Evolutionary conservation across 495 filamentous ascomycete species (phyloP).

Genomic region (Annulohypoxylon maeteangense): DNA sequence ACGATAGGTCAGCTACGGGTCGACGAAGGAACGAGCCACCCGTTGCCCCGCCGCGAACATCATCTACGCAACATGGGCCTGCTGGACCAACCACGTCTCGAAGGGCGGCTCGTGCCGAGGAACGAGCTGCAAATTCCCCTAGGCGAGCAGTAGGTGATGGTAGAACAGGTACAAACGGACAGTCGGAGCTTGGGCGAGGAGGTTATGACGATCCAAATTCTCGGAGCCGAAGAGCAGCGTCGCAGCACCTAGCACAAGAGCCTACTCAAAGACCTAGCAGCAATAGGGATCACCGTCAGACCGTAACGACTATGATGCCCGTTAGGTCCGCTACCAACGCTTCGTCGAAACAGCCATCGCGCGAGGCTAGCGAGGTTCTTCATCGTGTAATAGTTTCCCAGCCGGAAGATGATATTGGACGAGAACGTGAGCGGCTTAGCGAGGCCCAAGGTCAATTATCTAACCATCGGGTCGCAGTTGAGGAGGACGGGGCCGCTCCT

Average conservation of each 20-base stretch:
- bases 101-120: conserved; percentile 54
- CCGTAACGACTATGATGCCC: conserved; percentile 54
- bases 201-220: conserved; percentile 57
- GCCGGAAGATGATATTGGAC: conserved; percentile 78
- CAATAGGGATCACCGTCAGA: conserved; percentile 61
- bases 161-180: conserved; percentile 51
- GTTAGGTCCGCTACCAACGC: conserved; percentile 50
- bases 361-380: conserved; percentile 76
- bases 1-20: conserved; percentile 54
- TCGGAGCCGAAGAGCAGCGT: conserved; percentile 58
- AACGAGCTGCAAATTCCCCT: conserved; percentile 54
- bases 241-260: conserved; percentile 55
- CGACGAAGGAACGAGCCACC: conserved; percentile 55
- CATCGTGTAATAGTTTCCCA: conserved; percentile 82
- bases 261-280: conserved; percentile 58
- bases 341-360: conserved; percentile 61
- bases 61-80: conserved; percentile 58
- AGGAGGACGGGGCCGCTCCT: conserved; percentile 63
- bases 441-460: conserved; percentile 65
- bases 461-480: conserved; percentile 43
- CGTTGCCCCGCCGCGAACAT: conserved; percentile 72
- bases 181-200: conserved; percentile 35
- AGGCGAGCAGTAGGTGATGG: conserved; percentile 52
- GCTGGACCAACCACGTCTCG: conserved; percentile 54
- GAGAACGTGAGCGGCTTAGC: conserved; percentile 76